Conservation (phyloP, 2,329 filamentous ascomycete species). For the Fusarium napiforme region DNA sequence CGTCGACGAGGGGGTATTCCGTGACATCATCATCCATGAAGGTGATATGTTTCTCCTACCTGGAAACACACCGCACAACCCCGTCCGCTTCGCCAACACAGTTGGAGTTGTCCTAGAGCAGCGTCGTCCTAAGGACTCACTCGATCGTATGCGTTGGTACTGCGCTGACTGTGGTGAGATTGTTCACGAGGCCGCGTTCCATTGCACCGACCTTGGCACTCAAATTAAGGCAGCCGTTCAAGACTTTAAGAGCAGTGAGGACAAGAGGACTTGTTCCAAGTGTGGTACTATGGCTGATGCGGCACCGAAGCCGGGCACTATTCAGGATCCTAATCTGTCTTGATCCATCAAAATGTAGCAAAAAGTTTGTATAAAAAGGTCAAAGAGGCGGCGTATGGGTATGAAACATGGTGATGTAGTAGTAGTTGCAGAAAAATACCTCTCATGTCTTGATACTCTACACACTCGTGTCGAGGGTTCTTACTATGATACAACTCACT, state of each 20-base stretch:
- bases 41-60: constrained; percentile 95
- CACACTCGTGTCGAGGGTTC: background rate
- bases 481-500: background rate
- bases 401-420: background rate
- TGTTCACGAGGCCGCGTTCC: constrained; percentile 88
- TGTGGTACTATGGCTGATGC: constrained; percentile 83
- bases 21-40: constrained; percentile 89
- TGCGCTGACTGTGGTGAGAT: constrained; percentile 75
- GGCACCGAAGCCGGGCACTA: constrained; percentile 69
- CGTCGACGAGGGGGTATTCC: constrained; percentile 77
- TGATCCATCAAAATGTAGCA: constrained; percentile 1
- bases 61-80: constrained; percentile 95
- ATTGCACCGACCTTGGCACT: constrained; percentile 89
- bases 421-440: background rate
- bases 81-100: constrained; percentile 90
- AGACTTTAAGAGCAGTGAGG: constrained; percentile 74
- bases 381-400: constrained; percentile 3
- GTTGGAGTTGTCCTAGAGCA: constrained; percentile 96
- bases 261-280: constrained; percentile 76
- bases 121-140: constrained; percentile 72
- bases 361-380: background rate
- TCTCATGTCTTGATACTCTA: constrained; percentile 21
- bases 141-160: constrained; percentile 93
- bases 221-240: constrained; percentile 95
- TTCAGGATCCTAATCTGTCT: constrained; percentile 67